Percentiles rank a stretch among this genome's conserved stretches.
Conservation (phyloP, 2,329 filamentous ascomycete genomes). For the Coleophoma cylindrospora region DNA sequence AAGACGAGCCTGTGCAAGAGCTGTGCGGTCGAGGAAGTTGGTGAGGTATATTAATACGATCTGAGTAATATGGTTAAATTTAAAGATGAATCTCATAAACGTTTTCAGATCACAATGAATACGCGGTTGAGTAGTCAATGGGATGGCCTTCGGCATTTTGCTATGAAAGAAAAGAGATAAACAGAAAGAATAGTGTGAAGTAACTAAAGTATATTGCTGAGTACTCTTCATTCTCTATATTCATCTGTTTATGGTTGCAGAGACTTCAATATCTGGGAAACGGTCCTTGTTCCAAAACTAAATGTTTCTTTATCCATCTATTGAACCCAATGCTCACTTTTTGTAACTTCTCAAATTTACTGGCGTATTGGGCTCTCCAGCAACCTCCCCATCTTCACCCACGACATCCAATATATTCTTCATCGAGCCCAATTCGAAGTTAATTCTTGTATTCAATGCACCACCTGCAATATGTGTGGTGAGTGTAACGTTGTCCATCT, state of each 20-base stretch:
- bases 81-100: not conserved
- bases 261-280: too few relatives aligned
- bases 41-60: slow-evolving; percentile 31
- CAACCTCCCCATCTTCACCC: not conserved
- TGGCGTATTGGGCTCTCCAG: not conserved
- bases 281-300: too few relatives aligned
- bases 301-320: too few relatives aligned
- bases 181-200: too few relatives aligned
- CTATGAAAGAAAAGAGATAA: too few relatives aligned
- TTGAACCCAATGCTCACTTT: too few relatives aligned
- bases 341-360: not conserved
- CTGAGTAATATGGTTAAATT: not conserved
- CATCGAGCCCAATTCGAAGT: slow-evolving; percentile 61
- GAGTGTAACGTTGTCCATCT: slow-evolving; percentile 35
- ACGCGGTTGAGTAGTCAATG: slow-evolving; percentile 36
- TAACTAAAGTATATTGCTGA: too few relatives aligned
- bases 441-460: slow-evolving; percentile 50
- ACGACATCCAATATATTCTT: slow-evolving; percentile 57
- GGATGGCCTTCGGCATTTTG: slow-evolving; percentile 33
- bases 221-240: too few relatives aligned
- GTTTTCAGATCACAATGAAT: slow-evolving; percentile 23
- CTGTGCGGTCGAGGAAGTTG: slow-evolving; percentile 28
- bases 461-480: slow-evolving; percentile 61
- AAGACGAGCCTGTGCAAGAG: slow-evolving; percentile 26
- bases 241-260: too few relatives aligned